Percentiles rank a stretch among this genome's conserved stretches.
These are phyloP conservation scores for Xylaria sp. DNA, from an alignment of 2,329 filamentous ascomycete genomes.

Conservation along the genomic window DNA sequence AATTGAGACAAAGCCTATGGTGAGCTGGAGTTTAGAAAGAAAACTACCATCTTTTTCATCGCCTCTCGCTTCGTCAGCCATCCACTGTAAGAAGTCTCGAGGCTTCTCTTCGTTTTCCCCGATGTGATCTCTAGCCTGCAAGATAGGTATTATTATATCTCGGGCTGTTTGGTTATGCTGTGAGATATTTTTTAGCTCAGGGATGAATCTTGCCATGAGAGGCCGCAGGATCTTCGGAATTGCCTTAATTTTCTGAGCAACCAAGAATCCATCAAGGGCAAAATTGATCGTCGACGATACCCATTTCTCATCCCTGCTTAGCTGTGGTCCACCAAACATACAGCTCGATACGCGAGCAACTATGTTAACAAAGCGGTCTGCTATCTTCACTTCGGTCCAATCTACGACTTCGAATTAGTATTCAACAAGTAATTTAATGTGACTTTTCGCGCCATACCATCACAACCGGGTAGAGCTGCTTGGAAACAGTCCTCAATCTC, in stretches of 20 bases:
- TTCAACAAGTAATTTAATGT: too few species aligned
- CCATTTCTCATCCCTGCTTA: constrained; percentile 47
- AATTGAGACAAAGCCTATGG: constrained; percentile 46
- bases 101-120: constrained; percentile 35
- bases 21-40: constrained; percentile 41
- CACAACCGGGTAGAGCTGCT: background rate
- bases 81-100: constrained; percentile 15
- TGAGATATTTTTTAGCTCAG: constrained; percentile 41
- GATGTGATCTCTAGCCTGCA: too few species aligned
- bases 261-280: constrained; percentile 46
- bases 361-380: background rate
- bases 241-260: constrained; percentile 43
- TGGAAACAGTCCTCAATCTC: too few species aligned
- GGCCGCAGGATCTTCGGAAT: constrained; percentile 23
- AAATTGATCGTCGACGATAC: constrained; percentile 46
- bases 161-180: constrained; percentile 41
- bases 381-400: background rate
- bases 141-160: constrained; percentile 43
- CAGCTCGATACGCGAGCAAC: constrained; percentile 13
- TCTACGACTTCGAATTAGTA: too few species aligned
- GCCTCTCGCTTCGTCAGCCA: background rate
- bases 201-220: constrained; percentile 40
- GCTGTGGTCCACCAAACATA: constrained; percentile 35
- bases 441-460: too few species aligned
- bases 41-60: constrained; percentile 8